Evolutionary conservation across 495 filamentous ascomycete genomes (phyloP), one percentile per base, ranked within the genome.

Genomic region (Penicillium fimorum): DNA sequence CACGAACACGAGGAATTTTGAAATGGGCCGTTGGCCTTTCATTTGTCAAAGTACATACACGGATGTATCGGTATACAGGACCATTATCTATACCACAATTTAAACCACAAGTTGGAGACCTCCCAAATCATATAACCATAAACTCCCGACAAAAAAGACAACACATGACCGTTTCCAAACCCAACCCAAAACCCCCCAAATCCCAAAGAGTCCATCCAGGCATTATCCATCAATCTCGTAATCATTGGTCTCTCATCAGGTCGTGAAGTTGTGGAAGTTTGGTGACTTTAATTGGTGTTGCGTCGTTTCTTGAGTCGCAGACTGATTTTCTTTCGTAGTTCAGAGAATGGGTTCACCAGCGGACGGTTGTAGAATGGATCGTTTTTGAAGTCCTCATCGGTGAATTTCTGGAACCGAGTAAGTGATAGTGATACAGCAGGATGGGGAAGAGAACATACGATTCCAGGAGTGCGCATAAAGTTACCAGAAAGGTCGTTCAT

Each of bases 401-500:
- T 76, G 57, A 75, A 76, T 68, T 69, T 76, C 75, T 77, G 38
- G 17, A 29, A 4, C 29, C 7, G 12, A 27, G 37, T 54, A 40
- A 55, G 59, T 58, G 25, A 52, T 24, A 45, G 35, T 17, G 20
- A 40, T 22, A 33, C 1, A 13, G 18, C 5, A 20, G 12, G 30
- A 29, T 47, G 13, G 24, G 24, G 17, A 47, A 18, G 18, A 35
- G 40, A 45, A 25, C 29, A 64, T 67, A 77, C 76, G 64, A 58
- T 32, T 5, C 74, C 72, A 13, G 70, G 72, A 42, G 57, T 58
- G 11, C 74, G 70, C 55, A 66, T 66, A 35, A 75, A 76, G 18
- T 70, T 71, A 1, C 74, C 74, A 58, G 69, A 70, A 32, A 40
- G 40, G 24, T 95, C 91, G 17, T 84, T 79, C 86, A 89, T 90